Evolutionary conservation across 345 rosid genomes (phyloP).

Genomic region (Brassica juncea): DNA sequence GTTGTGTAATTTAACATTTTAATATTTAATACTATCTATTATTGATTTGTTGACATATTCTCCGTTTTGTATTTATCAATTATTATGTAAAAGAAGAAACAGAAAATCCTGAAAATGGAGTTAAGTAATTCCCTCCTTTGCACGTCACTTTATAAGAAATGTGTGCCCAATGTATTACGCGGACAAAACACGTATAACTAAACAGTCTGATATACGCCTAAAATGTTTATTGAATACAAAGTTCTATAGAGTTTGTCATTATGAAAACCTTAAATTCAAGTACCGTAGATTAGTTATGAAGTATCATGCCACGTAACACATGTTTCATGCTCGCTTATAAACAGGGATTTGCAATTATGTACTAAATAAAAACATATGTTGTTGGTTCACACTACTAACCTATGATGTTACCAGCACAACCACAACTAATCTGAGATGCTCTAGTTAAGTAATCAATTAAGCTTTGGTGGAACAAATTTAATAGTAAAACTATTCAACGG

Average conservation of each 20-base stretch:
- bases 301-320: conserved; percentile 26
- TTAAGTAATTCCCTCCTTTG: conserved; percentile 35
- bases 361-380: conserved; percentile 2
- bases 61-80: not conserved
- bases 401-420: conserved; percentile 33
- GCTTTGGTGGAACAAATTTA: conserved; percentile 28
- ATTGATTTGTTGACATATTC: conserved; percentile 26
- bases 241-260: not conserved
- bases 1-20: not conserved
- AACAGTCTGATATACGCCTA: conserved; percentile 1
- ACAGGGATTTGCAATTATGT: conserved; percentile 11
- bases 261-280: not conserved
- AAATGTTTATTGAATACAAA: not conserved
- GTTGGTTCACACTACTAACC: conserved; percentile 43
- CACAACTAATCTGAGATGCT: conserved; percentile 30
- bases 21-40: conserved; percentile 7
- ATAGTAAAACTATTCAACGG: conserved; percentile 34
- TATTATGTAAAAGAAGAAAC: not conserved
- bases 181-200: not conserved
- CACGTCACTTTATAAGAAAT: conserved; percentile 40
- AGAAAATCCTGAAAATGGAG: not conserved
- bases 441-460: conserved; percentile 22
- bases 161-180: conserved; percentile 14
- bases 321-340: conserved; percentile 26
- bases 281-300: conserved; percentile 29